Conservation (phyloP, 1,284 basidiomycete genomes). For the Apiotrichum akiyoshidainum region DNA sequence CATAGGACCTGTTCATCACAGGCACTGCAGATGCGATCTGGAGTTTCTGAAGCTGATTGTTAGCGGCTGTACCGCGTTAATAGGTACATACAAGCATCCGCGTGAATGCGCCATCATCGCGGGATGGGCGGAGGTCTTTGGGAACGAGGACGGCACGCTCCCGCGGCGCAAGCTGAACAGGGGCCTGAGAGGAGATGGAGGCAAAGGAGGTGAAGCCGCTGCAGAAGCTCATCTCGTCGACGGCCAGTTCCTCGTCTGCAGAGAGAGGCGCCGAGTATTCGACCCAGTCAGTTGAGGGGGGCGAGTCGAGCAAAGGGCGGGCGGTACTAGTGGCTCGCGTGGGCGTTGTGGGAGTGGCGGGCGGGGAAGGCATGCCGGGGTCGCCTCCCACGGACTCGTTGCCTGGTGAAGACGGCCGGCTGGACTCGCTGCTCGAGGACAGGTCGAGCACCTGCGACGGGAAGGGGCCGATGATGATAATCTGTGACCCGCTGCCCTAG, state of each 20-base stretch:
- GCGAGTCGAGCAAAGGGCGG: not conserved
- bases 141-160: not conserved
- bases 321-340: not conserved
- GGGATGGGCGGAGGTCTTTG: not conserved
- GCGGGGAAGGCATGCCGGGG: not conserved
- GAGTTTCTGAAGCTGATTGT: not conserved
- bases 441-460: constrained; percentile 11
- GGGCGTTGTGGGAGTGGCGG: not conserved
- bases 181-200: too few species aligned
- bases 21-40: not conserved
- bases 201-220: not conserved
- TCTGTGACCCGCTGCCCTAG: not conserved
- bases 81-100: constrained; percentile 1
- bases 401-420: not conserved
- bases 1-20: too few species aligned
- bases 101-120: not conserved
- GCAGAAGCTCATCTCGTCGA: constrained; percentile 6
- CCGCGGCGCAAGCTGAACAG: not conserved
- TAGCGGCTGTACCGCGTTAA: not conserved
- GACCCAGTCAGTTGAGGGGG: constrained; percentile 5
- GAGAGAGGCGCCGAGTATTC: constrained; percentile 11
- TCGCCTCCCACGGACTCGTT: not conserved
- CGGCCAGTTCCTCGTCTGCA: constrained; percentile 5
- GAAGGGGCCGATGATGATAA: constrained; percentile 15
- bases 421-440: not conserved